Evolutionary conservation across 2,329 filamentous ascomycete species (phyloP).

Genomic region (Drechslerella stenobrocha): DNA sequence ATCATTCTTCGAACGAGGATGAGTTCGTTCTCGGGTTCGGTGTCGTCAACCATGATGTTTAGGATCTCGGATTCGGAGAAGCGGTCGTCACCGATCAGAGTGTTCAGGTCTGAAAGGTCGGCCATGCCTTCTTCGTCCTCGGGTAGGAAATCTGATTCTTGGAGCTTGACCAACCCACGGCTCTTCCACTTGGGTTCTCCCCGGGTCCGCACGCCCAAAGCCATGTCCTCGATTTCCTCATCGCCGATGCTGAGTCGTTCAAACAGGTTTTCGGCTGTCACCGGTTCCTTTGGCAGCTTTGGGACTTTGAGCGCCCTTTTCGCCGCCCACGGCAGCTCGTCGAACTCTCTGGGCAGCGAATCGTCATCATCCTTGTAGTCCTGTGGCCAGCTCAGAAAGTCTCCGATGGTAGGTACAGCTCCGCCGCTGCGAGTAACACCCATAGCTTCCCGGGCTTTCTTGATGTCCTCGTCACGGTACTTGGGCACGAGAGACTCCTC

Average conservation of each 20-base stretch:
- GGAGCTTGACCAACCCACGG: conserved; percentile 13
- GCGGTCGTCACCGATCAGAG: conserved; percentile 28
- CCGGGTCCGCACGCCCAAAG: conserved; percentile 1
- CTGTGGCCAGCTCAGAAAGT: conserved; percentile 30
- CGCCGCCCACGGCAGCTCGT: conserved; percentile 17
- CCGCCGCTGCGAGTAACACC: neutral
- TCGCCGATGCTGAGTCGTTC: conserved; percentile 24
- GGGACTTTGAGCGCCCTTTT: conserved; percentile 28
- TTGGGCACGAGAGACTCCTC: neutral
- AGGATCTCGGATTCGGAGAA: conserved; percentile 41
- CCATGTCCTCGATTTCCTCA: conserved; percentile 19
- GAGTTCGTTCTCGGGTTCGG: conserved; percentile 27
- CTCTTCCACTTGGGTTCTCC: conserved; percentile 30
- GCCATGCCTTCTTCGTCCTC: conserved; percentile 38
- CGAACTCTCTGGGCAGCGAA: conserved; percentile 11
- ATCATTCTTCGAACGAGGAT: conserved; percentile 33
- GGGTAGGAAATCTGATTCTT: conserved; percentile 19
- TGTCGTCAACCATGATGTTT: conserved; percentile 32
- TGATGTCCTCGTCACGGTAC: neutral
- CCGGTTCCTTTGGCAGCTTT: conserved; percentile 18
- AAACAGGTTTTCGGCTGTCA: conserved; percentile 30
- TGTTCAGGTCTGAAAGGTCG: conserved; percentile 27
- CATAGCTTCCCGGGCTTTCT: neutral
- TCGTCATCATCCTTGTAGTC: conserved; percentile 26
- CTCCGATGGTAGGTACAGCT: conserved; percentile 21